Evolutionary conservation across 257 asterid species (phyloP).

Genomic region (Leptodermis oblonga): DNA sequence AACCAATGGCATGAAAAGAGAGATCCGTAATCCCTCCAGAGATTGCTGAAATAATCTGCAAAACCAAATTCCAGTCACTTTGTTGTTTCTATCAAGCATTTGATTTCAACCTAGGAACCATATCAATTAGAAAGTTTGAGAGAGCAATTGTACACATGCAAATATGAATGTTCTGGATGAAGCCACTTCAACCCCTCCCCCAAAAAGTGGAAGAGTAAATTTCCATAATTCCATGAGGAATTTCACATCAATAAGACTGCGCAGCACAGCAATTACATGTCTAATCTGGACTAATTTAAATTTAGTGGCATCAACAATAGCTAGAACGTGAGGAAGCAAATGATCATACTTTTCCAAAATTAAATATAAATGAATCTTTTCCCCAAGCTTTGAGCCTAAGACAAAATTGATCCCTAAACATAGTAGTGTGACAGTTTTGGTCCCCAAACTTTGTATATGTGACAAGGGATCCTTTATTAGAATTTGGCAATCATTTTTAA

Average conservation of each 20-base stretch:
- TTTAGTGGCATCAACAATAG: not conserved
- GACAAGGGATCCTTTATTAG: not conserved
- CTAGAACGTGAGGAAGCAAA: not conserved
- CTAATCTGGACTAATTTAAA: not conserved
- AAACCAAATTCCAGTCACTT: conserved; percentile 11
- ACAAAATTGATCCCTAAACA: not conserved
- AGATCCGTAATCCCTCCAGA: conserved; percentile 95
- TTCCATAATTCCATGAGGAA: not conserved
- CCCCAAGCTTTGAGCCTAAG: not conserved
- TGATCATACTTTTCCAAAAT: not conserved
- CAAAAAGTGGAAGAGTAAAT: not conserved
- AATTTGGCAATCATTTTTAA: no score
- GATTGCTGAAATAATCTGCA: conserved; percentile 95
- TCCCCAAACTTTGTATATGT: not conserved
- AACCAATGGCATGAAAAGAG: conserved; percentile 79
- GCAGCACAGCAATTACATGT: not conserved
- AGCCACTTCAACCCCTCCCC: conserved; percentile 3
- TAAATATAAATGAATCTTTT: not conserved
- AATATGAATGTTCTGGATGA: not conserved
- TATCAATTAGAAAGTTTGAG: not conserved
- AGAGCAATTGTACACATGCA: not conserved
- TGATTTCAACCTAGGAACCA: not conserved
- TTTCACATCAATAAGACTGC: not conserved
- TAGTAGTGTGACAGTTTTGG: not conserved
- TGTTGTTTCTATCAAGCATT: not conserved